These are phyloP conservation scores for Aspergillus oerlinghausenensis DNA, from an alignment of 2,329 filamentous ascomycete species.

Conservation along the genomic window DNA sequence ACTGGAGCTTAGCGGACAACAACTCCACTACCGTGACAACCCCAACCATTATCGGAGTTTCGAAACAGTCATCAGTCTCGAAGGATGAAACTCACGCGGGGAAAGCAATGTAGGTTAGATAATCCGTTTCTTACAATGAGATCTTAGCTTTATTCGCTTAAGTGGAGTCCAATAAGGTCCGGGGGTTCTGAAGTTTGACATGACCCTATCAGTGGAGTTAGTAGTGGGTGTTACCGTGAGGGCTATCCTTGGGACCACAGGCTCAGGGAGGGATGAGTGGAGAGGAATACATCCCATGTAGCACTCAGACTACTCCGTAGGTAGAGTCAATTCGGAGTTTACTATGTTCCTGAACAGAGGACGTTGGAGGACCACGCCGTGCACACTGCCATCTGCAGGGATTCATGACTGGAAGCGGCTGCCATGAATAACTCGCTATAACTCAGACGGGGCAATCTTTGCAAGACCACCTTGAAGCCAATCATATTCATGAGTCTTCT, in stretches of 20 bases:
- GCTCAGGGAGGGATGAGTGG: not conserved
- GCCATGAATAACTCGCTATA: not conserved
- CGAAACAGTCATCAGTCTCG: constrained; percentile 9
- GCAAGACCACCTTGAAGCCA: not conserved
- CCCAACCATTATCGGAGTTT: constrained; percentile 11
- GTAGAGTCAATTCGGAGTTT: not conserved
- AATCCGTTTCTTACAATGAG: not conserved
- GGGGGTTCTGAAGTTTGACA: not conserved
- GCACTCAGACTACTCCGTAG: not conserved
- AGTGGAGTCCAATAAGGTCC: not conserved
- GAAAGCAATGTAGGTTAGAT: constrained; percentile 2
- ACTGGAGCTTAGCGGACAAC: constrained; percentile 40
- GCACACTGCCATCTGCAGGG: not conserved
- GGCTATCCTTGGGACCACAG: not conserved
- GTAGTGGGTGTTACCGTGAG: not conserved
- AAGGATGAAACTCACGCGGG: constrained; percentile 4
- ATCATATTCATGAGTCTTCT: too few species aligned
- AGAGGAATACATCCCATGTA: not conserved
- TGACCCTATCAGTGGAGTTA: not conserved
- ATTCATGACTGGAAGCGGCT: not conserved
- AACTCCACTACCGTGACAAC: not conserved
- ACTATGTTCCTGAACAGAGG: not conserved
- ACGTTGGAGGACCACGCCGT: too few species aligned
- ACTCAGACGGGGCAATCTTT: not conserved
- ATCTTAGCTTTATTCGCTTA: not conserved